Percentiles rank a stretch among this genome's conserved stretches.
phyloP scores from a whole-genome alignment of 176 grass and related monocot genomes.

The Paspalum vaginatum region DNA sequence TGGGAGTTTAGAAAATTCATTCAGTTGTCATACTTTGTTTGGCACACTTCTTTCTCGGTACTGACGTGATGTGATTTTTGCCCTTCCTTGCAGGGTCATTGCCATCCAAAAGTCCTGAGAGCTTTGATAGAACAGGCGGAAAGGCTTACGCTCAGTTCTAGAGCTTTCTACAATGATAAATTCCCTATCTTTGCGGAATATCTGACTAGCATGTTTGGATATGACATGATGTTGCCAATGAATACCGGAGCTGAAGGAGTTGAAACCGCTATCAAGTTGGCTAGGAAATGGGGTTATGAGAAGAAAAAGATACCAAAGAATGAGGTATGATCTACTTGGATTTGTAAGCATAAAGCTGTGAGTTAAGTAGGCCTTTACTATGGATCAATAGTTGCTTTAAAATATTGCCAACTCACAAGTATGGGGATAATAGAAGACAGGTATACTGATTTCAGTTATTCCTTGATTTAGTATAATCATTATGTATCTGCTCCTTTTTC shows the following conservation, averaged over 20 bases:
- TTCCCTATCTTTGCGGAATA: constrained; percentile 85
- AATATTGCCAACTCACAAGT: background rate
- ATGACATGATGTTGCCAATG: constrained; percentile 98
- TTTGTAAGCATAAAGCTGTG: background rate
- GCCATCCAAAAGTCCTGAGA: constrained; percentile 82
- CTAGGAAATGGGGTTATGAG: constrained; percentile 96
- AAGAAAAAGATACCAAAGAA: constrained; percentile 88
- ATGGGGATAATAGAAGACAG: background rate
- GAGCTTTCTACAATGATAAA: constrained; percentile 95
- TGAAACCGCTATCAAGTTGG: constrained; percentile 94
- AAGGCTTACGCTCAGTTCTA: constrained; percentile 92
- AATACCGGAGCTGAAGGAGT: constrained; percentile 99
- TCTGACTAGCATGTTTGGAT: constrained; percentile 83
- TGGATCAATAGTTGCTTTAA: background rate
- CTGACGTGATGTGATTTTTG: constrained; percentile 5
- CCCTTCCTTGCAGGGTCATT: constrained; percentile 70
- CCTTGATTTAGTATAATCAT: background rate
- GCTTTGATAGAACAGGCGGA: constrained; percentile 83
- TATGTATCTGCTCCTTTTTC: too few relatives aligned
- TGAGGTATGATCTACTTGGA: constrained; percentile 47
- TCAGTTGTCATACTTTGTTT: background rate
- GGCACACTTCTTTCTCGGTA: background rate
- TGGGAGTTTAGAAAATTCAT: background rate
- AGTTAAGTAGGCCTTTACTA: background rate
- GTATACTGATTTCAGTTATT: background rate